These are phyloP conservation scores for Gnetum montanum DNA, from an alignment of 75 land plant genomes.

Conservation along the genomic window DNA sequence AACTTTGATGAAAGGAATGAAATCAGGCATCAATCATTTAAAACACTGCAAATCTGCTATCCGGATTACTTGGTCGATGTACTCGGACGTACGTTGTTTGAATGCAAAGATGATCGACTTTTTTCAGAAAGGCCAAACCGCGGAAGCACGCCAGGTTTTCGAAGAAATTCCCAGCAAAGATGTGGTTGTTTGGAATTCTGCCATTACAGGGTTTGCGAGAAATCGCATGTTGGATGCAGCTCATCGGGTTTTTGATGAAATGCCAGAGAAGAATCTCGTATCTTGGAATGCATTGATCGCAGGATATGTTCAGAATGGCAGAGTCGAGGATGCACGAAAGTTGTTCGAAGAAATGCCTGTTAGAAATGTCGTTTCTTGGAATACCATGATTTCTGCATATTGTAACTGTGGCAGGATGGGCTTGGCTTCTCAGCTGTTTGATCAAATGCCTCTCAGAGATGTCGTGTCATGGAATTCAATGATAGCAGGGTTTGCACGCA, in stretches of 20 bases:
- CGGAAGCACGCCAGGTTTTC: slow-evolving; percentile 1
- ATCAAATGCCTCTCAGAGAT: slow-evolving; percentile 2
- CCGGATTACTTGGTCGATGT: no score
- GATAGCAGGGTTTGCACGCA: slow-evolving; percentile 2
- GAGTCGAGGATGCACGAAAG: neutral
- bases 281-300: slow-evolving; percentile 8
- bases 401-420: neutral
- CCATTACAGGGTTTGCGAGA: slow-evolving; percentile 3
- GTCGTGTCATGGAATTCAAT: slow-evolving; percentile 2
- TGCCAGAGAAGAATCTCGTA: slow-evolving; percentile 1
- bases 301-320: slow-evolving; percentile 4
- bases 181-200: neutral
- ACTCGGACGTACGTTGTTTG: neutral
- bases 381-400: slow-evolving; percentile 1
- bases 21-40: no score
- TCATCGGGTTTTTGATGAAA: slow-evolving; percentile 1
- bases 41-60: no score
- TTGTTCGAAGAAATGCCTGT: slow-evolving; percentile 5
- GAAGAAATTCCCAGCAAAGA: slow-evolving; percentile 1
- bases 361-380: slow-evolving; percentile 2
- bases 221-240: slow-evolving; percentile 1
- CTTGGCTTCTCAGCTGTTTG: neutral
- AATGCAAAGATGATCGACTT: neutral
- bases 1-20: no score
- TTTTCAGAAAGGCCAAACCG: neutral